Base-by-base conservation (phyloP, 768 basidiomycete species). In the Lyophyllum shimeji region DNA sequence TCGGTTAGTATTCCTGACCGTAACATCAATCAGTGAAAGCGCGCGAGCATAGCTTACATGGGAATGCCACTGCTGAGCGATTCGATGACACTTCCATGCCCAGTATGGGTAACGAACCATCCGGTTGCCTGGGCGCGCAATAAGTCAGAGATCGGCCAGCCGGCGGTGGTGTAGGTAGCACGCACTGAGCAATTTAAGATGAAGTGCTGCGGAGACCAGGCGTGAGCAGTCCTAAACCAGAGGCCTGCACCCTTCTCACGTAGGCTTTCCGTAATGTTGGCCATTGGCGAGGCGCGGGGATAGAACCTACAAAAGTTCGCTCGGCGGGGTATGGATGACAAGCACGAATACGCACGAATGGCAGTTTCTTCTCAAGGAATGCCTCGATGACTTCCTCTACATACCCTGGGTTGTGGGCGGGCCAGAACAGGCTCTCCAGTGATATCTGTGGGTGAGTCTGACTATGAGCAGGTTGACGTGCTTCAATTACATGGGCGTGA, bases 71-170 rank as follows among this genome's bases (percentile, higher is more conserved):
- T 49, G 7, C 24, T 33, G 11, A 67, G 53, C 12, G 66, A 55
- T 46, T 67, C 66, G 17, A 53, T 59, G 20, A 67, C 46, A 15
- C 61, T 53, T 5, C 60, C 62, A 23, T 65, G 63, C 37, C 66
- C 66, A 11, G 65, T 52, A 25, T 66, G 66, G 1, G 50, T 60
- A 23, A 67, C 21, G 42, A 64, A 64, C 63, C 63, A 67, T 4
- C 66, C 66, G 31, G 65, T 67, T 12, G 56, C 64, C 64, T 64
- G 52, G 17, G 24, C n/a, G 27, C 27, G 21, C 21, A 31, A 17
- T 1, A 1, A 29, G 20, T 18, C 15, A 20, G 15, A 25, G 29
- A 4, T 17, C 3, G 18, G 18, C 21, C 18, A 21, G 43, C 13
- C 0, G 29, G 25, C 25, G 33, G 18, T 27, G 43, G 12, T 5